Evolutionary conservation across 208 protist species (phyloP).

Genomic region (Leishmania tropica): DNA sequence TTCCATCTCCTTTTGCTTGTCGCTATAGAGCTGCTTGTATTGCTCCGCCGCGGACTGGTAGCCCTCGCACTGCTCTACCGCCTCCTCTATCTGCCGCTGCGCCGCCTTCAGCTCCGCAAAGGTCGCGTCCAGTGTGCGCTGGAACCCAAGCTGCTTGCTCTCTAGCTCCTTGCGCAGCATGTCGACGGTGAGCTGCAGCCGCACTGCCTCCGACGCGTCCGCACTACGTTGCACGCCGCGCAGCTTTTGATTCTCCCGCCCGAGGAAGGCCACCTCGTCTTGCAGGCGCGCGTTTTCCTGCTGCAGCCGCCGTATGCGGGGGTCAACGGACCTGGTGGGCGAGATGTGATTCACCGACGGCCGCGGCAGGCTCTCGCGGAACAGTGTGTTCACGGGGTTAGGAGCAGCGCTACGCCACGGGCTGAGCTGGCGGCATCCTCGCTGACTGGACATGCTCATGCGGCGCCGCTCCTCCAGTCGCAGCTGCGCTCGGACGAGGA

Average conservation of each 20-base stretch:
- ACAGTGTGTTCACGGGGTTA: neutral
- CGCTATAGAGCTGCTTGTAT: slow-evolving; percentile 52
- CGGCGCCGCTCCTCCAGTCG: slow-evolving; percentile 47
- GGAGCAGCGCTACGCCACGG: slow-evolving; percentile 7
- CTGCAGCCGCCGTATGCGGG: slow-evolving; percentile 34
- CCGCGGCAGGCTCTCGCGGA: neutral
- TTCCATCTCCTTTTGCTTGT: slow-evolving; percentile 48
- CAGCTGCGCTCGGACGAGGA: slow-evolving; percentile 52
- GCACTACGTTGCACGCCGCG: slow-evolving; percentile 32
- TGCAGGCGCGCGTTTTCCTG: slow-evolving; percentile 54
- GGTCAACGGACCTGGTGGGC: slow-evolving; percentile 21
- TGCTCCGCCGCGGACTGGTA: slow-evolving; percentile 49
- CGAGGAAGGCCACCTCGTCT: slow-evolving; percentile 55
- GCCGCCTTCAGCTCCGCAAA: slow-evolving; percentile 21
- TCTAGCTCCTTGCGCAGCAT: slow-evolving; percentile 49
- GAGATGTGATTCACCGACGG: slow-evolving; percentile 4
- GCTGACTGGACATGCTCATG: slow-evolving; percentile 1
- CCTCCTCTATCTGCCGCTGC: slow-evolving; percentile 27
- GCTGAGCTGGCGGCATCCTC: slow-evolving; percentile 18
- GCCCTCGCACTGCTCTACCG: slow-evolving; percentile 41
- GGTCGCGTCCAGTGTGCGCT: slow-evolving; percentile 22
- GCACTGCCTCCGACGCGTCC: slow-evolving; percentile 37
- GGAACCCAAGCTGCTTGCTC: slow-evolving; percentile 34
- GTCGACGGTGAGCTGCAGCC: slow-evolving; percentile 46
- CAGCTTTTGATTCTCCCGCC: slow-evolving; percentile 49